phyloP scores from a whole-genome alignment of 805 yeast species.

The Wilhelminamyces savonicus region DNA sequence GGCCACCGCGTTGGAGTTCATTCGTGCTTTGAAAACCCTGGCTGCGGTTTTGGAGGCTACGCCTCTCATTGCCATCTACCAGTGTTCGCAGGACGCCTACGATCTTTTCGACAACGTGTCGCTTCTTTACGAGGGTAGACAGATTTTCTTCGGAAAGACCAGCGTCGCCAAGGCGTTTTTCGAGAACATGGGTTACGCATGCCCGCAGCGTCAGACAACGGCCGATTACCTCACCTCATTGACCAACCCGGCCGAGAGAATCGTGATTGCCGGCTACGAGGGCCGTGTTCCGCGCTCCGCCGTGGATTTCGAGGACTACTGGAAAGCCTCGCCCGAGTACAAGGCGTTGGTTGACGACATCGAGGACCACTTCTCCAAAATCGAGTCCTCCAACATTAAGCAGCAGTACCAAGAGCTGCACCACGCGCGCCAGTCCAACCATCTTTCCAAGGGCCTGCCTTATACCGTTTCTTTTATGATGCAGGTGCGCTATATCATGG shows the following conservation, averaged over 20 bases:
- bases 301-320: constrained; percentile 51
- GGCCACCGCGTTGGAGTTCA: constrained; percentile 63
- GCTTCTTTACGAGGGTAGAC: constrained; percentile 54
- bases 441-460: constrained; percentile 26
- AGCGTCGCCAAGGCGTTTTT: constrained; percentile 49
- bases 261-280: constrained; percentile 42
- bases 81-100: constrained; percentile 62
- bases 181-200: constrained; percentile 53
- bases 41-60: constrained; percentile 47
- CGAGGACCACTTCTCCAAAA: constrained; percentile 30
- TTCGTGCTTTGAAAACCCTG: constrained; percentile 52
- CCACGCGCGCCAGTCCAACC: constrained; percentile 34
- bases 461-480: constrained; percentile 27
- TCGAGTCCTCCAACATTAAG: constrained; percentile 5
- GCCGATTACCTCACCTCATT: constrained; percentile 63
- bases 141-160: constrained; percentile 54
- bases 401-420: constrained; percentile 14
- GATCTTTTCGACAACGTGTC: constrained; percentile 56
- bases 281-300: constrained; percentile 49
- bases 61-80: constrained; percentile 63
- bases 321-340: constrained; percentile 54
- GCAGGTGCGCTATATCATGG: constrained; percentile 39
- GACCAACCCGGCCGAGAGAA: constrained; percentile 60
- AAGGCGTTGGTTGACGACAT: constrained; percentile 32
- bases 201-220: constrained; percentile 60